Evolutionary conservation across 106 monocot genomes (phyloP).

Genomic region (Dioscorea zingiberensis): DNA sequence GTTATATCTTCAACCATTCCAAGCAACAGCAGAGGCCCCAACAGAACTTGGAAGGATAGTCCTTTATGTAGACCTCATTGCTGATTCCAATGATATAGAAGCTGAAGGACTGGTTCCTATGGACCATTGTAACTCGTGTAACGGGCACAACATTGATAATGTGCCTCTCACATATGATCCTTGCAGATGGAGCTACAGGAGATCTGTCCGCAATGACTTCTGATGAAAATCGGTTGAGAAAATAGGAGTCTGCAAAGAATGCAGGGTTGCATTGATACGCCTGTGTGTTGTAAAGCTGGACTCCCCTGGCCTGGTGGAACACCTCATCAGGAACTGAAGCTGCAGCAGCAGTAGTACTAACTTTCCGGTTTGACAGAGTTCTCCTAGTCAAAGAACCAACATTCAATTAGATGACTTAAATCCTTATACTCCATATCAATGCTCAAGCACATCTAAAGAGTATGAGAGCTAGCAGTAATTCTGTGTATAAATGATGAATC

Average conservation of each 20-base stretch:
- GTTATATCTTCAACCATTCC: constrained; percentile 55
- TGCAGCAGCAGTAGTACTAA: constrained; percentile 71
- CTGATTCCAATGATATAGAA: constrained; percentile 81
- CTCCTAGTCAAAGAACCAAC: constrained; percentile 34
- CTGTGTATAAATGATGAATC: no score
- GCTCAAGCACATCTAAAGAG: no score
- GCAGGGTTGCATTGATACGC: constrained; percentile 92
- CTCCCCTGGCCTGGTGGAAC: constrained; percentile 74
- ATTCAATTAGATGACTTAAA: not conserved
- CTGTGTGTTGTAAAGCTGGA: constrained; percentile 90
- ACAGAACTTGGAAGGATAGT: constrained; percentile 76
- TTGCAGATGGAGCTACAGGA: constrained; percentile 54
- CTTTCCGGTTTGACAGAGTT: constrained; percentile 69
- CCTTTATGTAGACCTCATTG: constrained; percentile 66
- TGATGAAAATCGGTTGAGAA: constrained; percentile 87
- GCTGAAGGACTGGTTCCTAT: constrained; percentile 53
- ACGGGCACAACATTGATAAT: constrained; percentile 82
- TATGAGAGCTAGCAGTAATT: no score
- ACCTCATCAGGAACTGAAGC: constrained; percentile 96
- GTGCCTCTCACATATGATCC: constrained; percentile 86
- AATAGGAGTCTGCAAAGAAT: constrained; percentile 84
- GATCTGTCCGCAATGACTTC: constrained; percentile 67
- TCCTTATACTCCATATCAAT: not conserved
- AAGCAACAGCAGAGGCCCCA: constrained; percentile 94
- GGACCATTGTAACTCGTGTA: constrained; percentile 83